A percentile compares a stretch with the other conserved stretches of the same genome.
phyloP scores from a whole-genome alignment of 78 protist species.

The Acrasis kona region DNA sequence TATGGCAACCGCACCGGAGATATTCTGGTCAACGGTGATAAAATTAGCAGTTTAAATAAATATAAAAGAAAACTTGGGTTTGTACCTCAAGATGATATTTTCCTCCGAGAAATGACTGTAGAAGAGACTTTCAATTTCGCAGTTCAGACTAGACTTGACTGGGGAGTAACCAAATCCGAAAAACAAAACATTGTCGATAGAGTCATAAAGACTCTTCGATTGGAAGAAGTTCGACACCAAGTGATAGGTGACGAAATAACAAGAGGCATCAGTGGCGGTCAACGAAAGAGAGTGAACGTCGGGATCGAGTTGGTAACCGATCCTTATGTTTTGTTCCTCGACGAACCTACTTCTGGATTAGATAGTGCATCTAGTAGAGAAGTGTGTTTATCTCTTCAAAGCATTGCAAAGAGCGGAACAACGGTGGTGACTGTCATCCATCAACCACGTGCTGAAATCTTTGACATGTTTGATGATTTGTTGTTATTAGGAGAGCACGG shows the following conservation, averaged over 20 bases:
- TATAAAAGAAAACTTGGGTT: conserved; percentile 13
- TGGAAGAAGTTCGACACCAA: conserved; percentile 11
- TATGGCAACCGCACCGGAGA: neutral
- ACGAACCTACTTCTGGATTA: conserved; percentile 60
- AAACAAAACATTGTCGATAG: neutral
- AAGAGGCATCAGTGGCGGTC: conserved; percentile 69
- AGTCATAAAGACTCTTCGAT: conserved; percentile 29
- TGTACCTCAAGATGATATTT: conserved; percentile 34
- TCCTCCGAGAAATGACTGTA: conserved; percentile 25
- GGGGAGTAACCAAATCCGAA: neutral
- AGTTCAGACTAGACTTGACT: neutral
- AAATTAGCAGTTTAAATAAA: neutral
- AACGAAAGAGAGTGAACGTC: conserved; percentile 70
- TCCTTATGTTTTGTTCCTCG: conserved; percentile 37
- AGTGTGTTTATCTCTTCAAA: neutral
- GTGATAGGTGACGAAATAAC: conserved; percentile 37
- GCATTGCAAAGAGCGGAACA: conserved; percentile 17
- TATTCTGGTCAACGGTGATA: conserved; percentile 4
- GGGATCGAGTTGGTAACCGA: conserved; percentile 48
- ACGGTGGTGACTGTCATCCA: conserved; percentile 42
- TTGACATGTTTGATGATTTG: neutral
- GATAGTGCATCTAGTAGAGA: conserved; percentile 24
- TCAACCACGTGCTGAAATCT: conserved; percentile 41
- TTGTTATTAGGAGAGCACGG: conserved; percentile 33
- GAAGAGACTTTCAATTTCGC: conserved; percentile 10